These are phyloP conservation scores for Didymella keratinophila DNA, from an alignment of 2,329 filamentous ascomycete species.

Conservation along the genomic window DNA sequence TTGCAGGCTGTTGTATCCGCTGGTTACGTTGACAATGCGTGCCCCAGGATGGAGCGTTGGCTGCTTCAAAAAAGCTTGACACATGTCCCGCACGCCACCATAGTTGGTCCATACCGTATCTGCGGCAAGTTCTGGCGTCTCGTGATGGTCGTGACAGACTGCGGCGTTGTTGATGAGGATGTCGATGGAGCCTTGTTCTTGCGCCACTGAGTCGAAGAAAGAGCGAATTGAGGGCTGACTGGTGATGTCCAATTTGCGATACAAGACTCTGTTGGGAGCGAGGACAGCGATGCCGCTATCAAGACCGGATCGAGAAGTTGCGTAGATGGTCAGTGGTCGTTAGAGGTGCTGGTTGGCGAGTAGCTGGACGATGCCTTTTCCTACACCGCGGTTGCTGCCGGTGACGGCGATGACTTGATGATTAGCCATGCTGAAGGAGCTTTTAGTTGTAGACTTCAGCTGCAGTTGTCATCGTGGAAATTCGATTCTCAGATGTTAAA, in stretches of 20 bases:
- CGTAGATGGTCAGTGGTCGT: conserved; percentile 27
- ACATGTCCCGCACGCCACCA: conserved; percentile 26
- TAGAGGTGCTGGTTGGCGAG: conserved; percentile 23
- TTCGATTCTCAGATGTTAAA: background rate
- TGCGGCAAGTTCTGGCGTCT: conserved; percentile 18
- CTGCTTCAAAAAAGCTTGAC: conserved; percentile 21
- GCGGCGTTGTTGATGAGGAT: conserved; percentile 34
- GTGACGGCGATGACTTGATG: conserved; percentile 28
- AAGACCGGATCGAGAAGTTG: conserved; percentile 26
- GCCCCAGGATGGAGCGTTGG: conserved; percentile 16
- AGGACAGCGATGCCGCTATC: conserved; percentile 9
- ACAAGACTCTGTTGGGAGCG: conserved; percentile 18
- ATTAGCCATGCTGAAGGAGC: conserved; percentile 14
- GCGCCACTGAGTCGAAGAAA: conserved; percentile 17
- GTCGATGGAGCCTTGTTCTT: conserved; percentile 21
- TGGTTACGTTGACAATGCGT: conserved; percentile 29
- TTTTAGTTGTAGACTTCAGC: background rate
- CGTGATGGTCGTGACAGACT: conserved; percentile 21
- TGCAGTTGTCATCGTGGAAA: background rate
- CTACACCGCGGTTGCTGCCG: conserved; percentile 29
- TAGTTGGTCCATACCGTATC: conserved; percentile 28
- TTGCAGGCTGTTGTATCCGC: conserved; percentile 18
- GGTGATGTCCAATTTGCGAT: conserved; percentile 24
- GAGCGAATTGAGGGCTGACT: conserved; percentile 21
- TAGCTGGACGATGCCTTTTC: conserved; percentile 28